Percentiles rank a stretch among this genome's conserved stretches.
phyloP scores from a whole-genome alignment of 1,139 yeast species.

The Kluyveromyces marxianus region DNA sequence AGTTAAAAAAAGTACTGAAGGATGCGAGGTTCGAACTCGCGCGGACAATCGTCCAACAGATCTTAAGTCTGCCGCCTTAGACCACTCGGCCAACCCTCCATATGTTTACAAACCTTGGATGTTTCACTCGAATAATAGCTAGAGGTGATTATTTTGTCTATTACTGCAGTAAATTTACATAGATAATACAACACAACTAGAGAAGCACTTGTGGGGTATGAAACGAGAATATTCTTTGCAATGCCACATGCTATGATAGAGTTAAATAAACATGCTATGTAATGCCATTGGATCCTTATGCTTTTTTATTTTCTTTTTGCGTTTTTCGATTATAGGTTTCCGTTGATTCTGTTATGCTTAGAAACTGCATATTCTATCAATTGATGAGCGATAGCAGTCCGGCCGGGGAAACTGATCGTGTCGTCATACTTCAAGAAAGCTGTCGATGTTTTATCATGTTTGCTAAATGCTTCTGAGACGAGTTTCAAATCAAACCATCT shows the following conservation, averaged over 20 bases:
- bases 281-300: too few species aligned
- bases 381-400: constrained; percentile 42
- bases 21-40: constrained; percentile 86
- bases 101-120: background rate
- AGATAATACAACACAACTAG: too few species aligned
- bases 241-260: too few species aligned
- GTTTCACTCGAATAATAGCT: background rate
- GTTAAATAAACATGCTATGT: too few species aligned
- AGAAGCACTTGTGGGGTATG: too few species aligned
- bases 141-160: background rate
- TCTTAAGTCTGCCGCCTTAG: constrained; percentile 32
- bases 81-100: constrained; percentile 31
- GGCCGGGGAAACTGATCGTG: constrained; percentile 39
- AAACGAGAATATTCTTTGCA: too few species aligned
- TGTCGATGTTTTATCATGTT: constrained; percentile 31
- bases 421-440: constrained; percentile 22
- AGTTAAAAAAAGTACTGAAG: constrained; percentile 46
- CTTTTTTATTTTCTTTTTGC: too few species aligned
- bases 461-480: constrained; percentile 32
- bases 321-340: background rate
- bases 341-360: constrained; percentile 12
- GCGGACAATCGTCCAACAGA: constrained; percentile 47
- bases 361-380: constrained; percentile 34
- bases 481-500: constrained; percentile 66
- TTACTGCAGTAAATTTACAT: too few species aligned